Evolutionary conservation across 257 asterid species (phyloP), one percentile per base, ranked within the genome.

Genomic region (Cynanchum wilfordii): DNA sequence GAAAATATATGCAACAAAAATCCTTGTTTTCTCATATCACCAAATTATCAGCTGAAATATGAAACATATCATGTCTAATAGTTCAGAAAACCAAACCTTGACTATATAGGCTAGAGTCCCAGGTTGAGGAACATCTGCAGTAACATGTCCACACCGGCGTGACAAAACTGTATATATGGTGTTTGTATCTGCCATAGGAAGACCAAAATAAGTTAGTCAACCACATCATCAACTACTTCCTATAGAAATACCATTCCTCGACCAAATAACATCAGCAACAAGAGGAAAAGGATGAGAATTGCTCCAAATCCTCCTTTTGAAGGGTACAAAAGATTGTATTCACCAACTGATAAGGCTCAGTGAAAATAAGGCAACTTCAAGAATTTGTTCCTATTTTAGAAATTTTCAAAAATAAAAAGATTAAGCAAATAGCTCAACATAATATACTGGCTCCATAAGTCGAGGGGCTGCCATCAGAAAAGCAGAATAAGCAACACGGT

Each of bases 381-480:
- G 13, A 10, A 56, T 56, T 68, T 42, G 17, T 27, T 40, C 44
- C n/a, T 16, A 40, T 5, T 52, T 27, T 38, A 3, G 13, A 51
- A 19, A 42, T 54, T 20, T 27, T 13, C 5, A n/a, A n/a, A 22
- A 0, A 30, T 15, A 24, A 30, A 7, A 38, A 54, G 36, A 40
- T 38, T 10, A 52, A 69, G 45, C 7, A 66, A 45, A 78, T 83
- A 88, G 97, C 92, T 91, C 97, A 69, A 94, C 92, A 27, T 91
- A 89, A 81, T 94, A 94, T 17, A 94, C 96, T 7, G 99, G 99
- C 76, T 91, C 97, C 98, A 94, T 94, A 66, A 94, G 97, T 72
- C 99, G 81, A 9, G 97, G 99, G 13, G 97, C 84, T 47, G 97
- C 97, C 99, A 94, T 94, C 44, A 94, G 97, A 83, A 94, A 94